Base-by-base conservation (phyloP, 768 basidiomycete species). In the Xerocomus spinulosus region DNA sequence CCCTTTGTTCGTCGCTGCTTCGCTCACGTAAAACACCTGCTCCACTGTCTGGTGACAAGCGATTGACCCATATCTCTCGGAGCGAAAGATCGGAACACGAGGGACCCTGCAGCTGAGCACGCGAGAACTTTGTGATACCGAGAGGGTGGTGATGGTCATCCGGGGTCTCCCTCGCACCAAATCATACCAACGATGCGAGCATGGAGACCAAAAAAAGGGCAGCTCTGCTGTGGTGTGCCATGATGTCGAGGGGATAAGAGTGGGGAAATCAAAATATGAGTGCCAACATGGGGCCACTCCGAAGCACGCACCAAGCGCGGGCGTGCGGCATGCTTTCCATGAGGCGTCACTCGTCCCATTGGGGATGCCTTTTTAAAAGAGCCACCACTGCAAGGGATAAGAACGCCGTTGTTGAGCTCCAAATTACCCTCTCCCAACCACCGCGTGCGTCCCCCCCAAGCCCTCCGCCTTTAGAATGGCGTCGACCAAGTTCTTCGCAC, bases 321-420 rank as follows among this genome's bases (percentile, higher is more conserved):
- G 58, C 34, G 49, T 64, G 63, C 60, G 53, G 63, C 63, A 66
- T 49, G 48, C 49, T 55, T 64, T 37, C 54, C 63, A 64, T 58
- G 63, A 64, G 63, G 63, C 63, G 41, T 51, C 44, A 39, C 49
- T 49, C 46, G 50, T 45, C 53, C 49, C 48, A 50, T 52, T 46
- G 44, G 18, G 33, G 38, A 38, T 37, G 45, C 55, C 52, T 49
- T 53, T 52, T 61, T 57, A 53, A 58, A 58, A 47, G 35, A 42
- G 49, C 58, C 55, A 45, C 40, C 49, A 46, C 37, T 40, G 39
- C 30, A 48, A 32, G n/a, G 34, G 35, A 32, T 44, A 47, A 53
- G 45, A 62, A 61, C 53, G 50, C 55, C 55, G 51, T 32, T 52
- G 55, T 62, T 43, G 51, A 52, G 47, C 49, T 50, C 29, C 40